Evolutionary conservation across 257 asterid species (phyloP).

Genomic region (Ilex aquifolium): DNA sequence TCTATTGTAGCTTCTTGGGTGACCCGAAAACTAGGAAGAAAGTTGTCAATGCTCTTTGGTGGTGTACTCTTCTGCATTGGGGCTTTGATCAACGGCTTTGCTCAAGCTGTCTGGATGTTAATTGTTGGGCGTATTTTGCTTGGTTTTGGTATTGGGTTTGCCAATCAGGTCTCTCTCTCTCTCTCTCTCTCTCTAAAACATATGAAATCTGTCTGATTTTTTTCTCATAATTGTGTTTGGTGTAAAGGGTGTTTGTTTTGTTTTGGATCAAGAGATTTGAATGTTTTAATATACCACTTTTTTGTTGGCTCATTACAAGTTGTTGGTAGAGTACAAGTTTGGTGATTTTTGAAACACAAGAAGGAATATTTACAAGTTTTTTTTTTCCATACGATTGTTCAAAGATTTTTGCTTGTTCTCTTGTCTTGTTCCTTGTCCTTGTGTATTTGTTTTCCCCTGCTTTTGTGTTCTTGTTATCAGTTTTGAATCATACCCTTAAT

Average conservation of each 20-base stretch:
- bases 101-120: constrained; percentile 58
- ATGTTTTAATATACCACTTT: constrained; percentile 6
- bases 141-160: constrained; percentile 85
- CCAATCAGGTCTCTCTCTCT: constrained; percentile 62
- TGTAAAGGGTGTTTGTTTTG: not conserved
- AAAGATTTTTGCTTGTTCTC: not conserved
- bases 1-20: constrained; percentile 63
- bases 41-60: constrained; percentile 68
- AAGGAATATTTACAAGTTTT: not conserved
- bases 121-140: constrained; percentile 74
- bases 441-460: not conserved
- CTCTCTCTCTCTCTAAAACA: too few relatives aligned
- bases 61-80: constrained; percentile 70
- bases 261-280: constrained; percentile 8
- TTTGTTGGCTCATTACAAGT: constrained; percentile 6
- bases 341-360: not conserved
- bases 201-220: not conserved
- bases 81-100: constrained; percentile 68
- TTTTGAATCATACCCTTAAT: not conserved
- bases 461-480: not conserved
- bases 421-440: not conserved
- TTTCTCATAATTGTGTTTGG: not conserved
- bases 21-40: constrained; percentile 62
- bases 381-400: not conserved
- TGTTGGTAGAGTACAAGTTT: constrained; percentile 1